A percentile compares a stretch with the other conserved stretches of the same genome.
These are phyloP conservation scores for Penicillium paxilli DNA, from an alignment of 495 filamentous ascomycete genomes.

Conservation along the genomic window DNA sequence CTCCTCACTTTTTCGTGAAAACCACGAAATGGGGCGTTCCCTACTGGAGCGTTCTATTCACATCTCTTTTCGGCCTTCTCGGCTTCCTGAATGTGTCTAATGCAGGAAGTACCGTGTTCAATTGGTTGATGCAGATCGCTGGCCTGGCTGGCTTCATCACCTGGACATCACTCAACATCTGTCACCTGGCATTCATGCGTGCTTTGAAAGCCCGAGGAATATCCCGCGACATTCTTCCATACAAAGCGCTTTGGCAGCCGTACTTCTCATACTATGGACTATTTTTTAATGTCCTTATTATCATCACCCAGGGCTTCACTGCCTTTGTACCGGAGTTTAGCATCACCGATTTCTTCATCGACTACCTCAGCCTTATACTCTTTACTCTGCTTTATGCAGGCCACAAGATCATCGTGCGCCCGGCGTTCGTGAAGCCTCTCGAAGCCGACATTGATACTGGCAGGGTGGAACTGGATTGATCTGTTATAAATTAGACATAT, in stretches of 20 bases:
- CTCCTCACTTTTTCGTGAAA: slow-evolving; percentile 44
- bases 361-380: slow-evolving; percentile 54
- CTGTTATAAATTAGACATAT: not conserved
- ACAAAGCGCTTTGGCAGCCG: slow-evolving; percentile 49
- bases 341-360: slow-evolving; percentile 49
- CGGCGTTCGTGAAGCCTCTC: slow-evolving; percentile 17
- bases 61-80: slow-evolving; percentile 35
- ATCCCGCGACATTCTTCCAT: slow-evolving; percentile 45
- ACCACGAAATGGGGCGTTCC: slow-evolving; percentile 38
- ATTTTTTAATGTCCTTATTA: slow-evolving; percentile 57
- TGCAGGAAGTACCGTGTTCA: slow-evolving; percentile 44
- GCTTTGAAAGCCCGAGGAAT: slow-evolving; percentile 51
- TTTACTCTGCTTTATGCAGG: slow-evolving; percentile 51
- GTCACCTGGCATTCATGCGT: slow-evolving; percentile 53
- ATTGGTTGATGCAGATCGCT: slow-evolving; percentile 50
- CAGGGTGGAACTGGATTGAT: slow-evolving; percentile 1
- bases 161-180: slow-evolving; percentile 53
- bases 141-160: slow-evolving; percentile 57
- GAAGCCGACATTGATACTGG: slow-evolving; percentile 38
- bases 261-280: slow-evolving; percentile 53
- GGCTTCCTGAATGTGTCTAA: slow-evolving; percentile 35
- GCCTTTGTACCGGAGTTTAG: slow-evolving; percentile 57
- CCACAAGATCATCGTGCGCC: slow-evolving; percentile 44
- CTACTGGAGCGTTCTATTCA: slow-evolving; percentile 36
- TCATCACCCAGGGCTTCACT: slow-evolving; percentile 62